Evolutionary conservation across 176 grass and related monocot genomes (phyloP).

Genomic region (Oryza officinalis): DNA sequence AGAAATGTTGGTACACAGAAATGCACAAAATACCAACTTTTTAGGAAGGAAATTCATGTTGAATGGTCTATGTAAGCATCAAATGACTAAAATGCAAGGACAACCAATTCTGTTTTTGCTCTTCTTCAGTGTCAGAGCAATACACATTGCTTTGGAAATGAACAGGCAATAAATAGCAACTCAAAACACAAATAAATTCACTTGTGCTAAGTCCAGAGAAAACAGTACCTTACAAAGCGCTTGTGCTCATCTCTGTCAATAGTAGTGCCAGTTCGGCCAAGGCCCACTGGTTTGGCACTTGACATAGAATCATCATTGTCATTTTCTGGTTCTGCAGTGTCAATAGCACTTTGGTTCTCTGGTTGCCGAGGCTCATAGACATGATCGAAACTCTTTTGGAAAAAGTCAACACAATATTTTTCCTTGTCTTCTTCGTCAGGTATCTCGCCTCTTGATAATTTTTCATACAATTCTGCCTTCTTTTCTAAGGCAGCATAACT

Average conservation of each 20-base stretch:
- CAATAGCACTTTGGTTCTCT: constrained; percentile 32
- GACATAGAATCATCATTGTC: constrained; percentile 50
- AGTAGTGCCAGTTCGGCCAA: constrained; percentile 53
- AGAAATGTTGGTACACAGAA: not conserved
- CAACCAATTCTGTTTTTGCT: not conserved
- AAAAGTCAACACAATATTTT: constrained; percentile 98
- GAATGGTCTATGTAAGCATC: not conserved
- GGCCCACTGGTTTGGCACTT: constrained; percentile 55
- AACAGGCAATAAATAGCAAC: not conserved
- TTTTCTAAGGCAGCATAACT: constrained; percentile 88
- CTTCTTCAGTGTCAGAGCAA: not conserved
- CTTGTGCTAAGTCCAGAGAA: constrained; percentile 3
- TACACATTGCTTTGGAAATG: not conserved
- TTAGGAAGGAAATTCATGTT: not conserved
- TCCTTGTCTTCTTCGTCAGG: constrained; percentile 92
- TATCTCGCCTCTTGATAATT: constrained; percentile 72
- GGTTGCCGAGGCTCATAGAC: constrained; percentile 46
- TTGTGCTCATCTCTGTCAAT: constrained; percentile 86
- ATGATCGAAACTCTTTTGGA: constrained; percentile 69
- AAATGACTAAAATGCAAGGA: not conserved
- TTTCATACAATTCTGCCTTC: constrained; percentile 87
- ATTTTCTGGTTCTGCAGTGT: constrained; percentile 47
- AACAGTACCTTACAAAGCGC: constrained; percentile 89
- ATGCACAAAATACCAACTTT: not conserved
- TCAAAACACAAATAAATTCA: not conserved